Evolutionary conservation across 768 basidiomycete species (phyloP), one percentile per base, ranked within the genome.

Genomic region (Leccinum arenicola): DNA sequence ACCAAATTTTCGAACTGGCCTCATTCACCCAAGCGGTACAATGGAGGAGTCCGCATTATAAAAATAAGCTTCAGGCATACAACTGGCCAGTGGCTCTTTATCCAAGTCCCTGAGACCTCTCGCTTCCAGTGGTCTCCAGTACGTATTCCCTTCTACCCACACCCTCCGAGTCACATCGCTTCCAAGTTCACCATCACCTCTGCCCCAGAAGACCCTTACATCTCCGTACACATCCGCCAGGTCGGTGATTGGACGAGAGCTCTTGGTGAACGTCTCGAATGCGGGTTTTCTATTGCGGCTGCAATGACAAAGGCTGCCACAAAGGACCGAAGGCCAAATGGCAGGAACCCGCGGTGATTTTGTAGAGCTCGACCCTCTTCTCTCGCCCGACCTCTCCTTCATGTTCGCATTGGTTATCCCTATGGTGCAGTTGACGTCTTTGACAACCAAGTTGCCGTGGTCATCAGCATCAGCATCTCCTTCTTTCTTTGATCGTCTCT

Each of bases 111-210:
- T 3, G 91, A 94, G 48, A 74, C 97, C 11, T 95, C 93, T 47
- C 73, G 67, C 19, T 86, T 82, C 71, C 93, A 97, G 71, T 98
- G 94, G 94, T 95, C 96, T 75, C 95, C 95, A n/a, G 93, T 95
- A 65, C 67, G 90, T 80, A n/a, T 33, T 33, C 31, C 51, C 31
- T 50, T 54, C 40, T 25, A 33, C 52, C 23, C 17, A 9, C 14
- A 3, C 27, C 25, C 19, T 14, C 12, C 33, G 33, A 35, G 33
- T 45, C 49, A 56, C 40, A 58, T 60, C 21, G 36, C 31, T 51
- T n/a, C 27, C 9, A 21, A 94, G 90, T 95, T 96, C 75, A 95
- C 93, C 40, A 95, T 95, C 76, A 94, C 93, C 0, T 95, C 93
- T 40, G 93, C 95, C 95, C 5, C 33, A 3, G 93, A 95, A 65